Evolutionary conservation across 805 yeast species (phyloP), one percentile per base, ranked within the genome.

Genomic region (Barnettozyma pratensis): DNA sequence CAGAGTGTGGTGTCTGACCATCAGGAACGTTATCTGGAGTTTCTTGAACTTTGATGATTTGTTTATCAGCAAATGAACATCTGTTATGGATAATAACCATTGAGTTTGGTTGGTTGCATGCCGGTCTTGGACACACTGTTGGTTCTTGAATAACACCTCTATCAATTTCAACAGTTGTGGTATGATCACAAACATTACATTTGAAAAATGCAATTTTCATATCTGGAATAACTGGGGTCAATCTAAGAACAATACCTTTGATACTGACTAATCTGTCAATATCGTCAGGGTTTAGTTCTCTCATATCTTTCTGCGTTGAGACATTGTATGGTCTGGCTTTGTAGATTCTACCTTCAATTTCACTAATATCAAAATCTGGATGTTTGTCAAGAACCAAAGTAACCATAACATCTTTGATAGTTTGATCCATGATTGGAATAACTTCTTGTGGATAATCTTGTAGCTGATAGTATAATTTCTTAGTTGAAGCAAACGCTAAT

Each of bases 1-100:
- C 87, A 11, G 97, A 85, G 67, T 94, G 99, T 2, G 99, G 99
- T 3, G 99, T 94, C 68, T 94, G 99, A 14, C 99, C 99, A 69
- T 87, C 98, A 4, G 99, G 99, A 12, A 92, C 96, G 53, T 81
- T 75, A 66, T 94, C 99, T 0, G 97, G 97, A 0, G 96, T 90
- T 67, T 94, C 99, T 68, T 94, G 99, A 39, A 94, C 71, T 60
- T 88, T 87, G 56, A 94, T 81, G 30, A 94, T 92, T 68, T 94
- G 99, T 63, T 92, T 94, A 67, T 94, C 97, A 28, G 96, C 94
- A 68, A 92, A 94, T 0, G 88, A 78, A 36, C 96, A 87, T 57
- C 99, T 78, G 66, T 94, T 94, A 68, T 94, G 99, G 19, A 94
- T 77, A 43, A 94, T 70, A 50, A 85, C 80, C 97, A 94, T 89